Conservation (phyloP, 2,329 filamentous ascomycete genomes). For the Nemania bipapillata region DNA sequence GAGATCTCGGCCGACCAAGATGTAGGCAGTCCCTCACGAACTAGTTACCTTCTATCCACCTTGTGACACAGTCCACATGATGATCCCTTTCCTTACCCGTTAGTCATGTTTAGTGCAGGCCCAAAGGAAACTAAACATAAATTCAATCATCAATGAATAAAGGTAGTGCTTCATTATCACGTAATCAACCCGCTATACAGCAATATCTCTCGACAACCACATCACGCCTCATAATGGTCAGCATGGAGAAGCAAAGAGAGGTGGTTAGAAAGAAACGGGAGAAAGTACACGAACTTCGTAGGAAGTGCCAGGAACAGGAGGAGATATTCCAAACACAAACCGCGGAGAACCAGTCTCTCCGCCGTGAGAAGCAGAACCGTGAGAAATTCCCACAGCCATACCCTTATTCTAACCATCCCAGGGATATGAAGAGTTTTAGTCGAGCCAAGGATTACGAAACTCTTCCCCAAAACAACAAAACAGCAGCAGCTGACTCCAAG, state of each 20-base stretch:
- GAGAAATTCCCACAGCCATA: too few species aligned
- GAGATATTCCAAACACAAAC: not conserved
- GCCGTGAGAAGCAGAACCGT: not conserved
- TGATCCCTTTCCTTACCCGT: not conserved
- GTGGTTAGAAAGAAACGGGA: not conserved
- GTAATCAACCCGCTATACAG: not conserved
- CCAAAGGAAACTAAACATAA: not conserved
- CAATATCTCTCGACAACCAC: not conserved
- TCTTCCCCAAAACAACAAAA: too few species aligned
- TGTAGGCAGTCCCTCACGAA: not conserved
- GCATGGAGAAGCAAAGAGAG: not conserved
- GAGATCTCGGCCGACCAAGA: not conserved
- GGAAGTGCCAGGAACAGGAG: not conserved
- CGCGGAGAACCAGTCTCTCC: not conserved
- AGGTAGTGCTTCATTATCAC: not conserved
- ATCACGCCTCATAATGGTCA: not conserved
- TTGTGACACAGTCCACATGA: constrained; percentile 12
- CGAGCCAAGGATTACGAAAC: too few species aligned
- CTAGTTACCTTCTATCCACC: not conserved
- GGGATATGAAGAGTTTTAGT: too few species aligned
- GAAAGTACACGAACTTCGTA: not conserved
- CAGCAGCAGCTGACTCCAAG: not conserved
- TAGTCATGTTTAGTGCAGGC: not conserved
- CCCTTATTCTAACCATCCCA: too few species aligned
- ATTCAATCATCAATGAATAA: not conserved